Evolutionary conservation across 805 yeast genomes (phyloP).

Genomic region (Candida tammaniensis): DNA sequence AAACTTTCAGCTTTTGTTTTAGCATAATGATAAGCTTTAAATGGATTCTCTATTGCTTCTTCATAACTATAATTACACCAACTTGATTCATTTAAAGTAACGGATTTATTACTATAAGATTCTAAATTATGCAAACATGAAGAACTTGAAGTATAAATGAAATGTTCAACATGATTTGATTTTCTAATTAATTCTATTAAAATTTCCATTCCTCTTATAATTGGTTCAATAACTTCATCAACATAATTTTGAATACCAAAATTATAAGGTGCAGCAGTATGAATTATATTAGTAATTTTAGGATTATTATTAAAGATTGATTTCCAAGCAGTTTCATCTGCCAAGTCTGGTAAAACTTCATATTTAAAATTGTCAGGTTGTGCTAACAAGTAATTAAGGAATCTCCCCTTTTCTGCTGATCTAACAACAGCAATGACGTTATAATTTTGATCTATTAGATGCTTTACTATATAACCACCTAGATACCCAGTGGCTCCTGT

Average conservation of each 20-base stretch:
- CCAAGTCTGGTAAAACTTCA: slow-evolving; percentile 21
- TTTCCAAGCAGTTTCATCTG: slow-evolving; percentile 21
- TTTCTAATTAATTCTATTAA: slow-evolving; percentile 32
- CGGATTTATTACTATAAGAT: slow-evolving; percentile 4
- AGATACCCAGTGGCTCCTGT: slow-evolving; percentile 20
- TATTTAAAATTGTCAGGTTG: slow-evolving; percentile 17
- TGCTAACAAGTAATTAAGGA: no score
- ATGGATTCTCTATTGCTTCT: slow-evolving; percentile 9
- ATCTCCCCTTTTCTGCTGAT: slow-evolving; percentile 42
- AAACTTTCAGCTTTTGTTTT: slow-evolving; percentile 56
- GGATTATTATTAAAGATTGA: slow-evolving; percentile 22
- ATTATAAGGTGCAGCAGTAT: slow-evolving; percentile 29
- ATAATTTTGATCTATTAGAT: slow-evolving; percentile 9
- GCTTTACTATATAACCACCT: slow-evolving; percentile 17
- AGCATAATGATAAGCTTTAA: slow-evolving; percentile 37
- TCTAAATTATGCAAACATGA: slow-evolving; percentile 22
- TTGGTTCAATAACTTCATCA: slow-evolving; percentile 25
- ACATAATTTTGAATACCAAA: slow-evolving; percentile 18
- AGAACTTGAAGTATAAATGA: slow-evolving; percentile 52
- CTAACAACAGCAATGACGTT: slow-evolving; percentile 44
- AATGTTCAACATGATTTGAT: slow-evolving; percentile 44
- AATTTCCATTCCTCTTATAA: slow-evolving; percentile 29
- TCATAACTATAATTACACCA: slow-evolving; percentile 34
- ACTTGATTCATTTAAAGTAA: slow-evolving; percentile 20
- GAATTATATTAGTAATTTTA: slow-evolving; percentile 23